Conservation (phyloP, 2,329 filamentous ascomycete species). For the Claviceps sp. region DNA sequence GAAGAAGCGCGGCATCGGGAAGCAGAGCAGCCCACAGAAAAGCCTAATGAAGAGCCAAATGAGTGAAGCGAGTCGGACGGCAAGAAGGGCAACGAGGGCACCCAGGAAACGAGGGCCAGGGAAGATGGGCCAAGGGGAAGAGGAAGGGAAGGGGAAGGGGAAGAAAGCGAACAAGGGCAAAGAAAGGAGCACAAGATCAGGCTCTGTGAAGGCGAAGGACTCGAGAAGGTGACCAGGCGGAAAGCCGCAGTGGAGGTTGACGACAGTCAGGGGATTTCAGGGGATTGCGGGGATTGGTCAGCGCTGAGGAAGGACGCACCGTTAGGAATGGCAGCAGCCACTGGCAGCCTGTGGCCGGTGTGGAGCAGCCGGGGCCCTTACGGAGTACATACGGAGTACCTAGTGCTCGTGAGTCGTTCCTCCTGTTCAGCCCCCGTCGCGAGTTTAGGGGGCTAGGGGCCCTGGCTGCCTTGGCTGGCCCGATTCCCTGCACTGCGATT, state of each 20-base stretch:
- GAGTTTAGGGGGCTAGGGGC: too few relatives aligned
- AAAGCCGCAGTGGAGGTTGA: slow-evolving; percentile 8
- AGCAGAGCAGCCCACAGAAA: slow-evolving; percentile 11
- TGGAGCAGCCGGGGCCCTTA: too few relatives aligned
- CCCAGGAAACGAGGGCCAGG: too few relatives aligned
- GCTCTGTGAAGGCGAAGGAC: slow-evolving; percentile 6
- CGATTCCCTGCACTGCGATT: too few relatives aligned
- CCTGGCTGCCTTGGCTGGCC: too few relatives aligned
- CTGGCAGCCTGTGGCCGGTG: too few relatives aligned
- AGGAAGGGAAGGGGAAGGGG: neutral
- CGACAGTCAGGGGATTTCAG: slow-evolving; percentile 4
- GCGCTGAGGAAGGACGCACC: neutral
- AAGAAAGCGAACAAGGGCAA: neutral
- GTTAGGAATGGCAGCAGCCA: neutral
- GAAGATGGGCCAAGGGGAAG: neutral
- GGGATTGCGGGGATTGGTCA: neutral
- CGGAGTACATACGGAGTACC: too few relatives aligned
- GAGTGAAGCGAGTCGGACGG: slow-evolving; percentile 7
- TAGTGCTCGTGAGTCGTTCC: too few relatives aligned
- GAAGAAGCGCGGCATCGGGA: slow-evolving; percentile 16
- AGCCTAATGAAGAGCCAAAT: slow-evolving; percentile 12
- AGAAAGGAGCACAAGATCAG: slow-evolving; percentile 8
- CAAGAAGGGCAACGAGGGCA: slow-evolving; percentile 6
- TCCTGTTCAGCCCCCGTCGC: too few relatives aligned
- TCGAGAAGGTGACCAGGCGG: slow-evolving; percentile 5